phyloP scores from a whole-genome alignment of 2,329 filamentous ascomycete genomes.

The Aspergillus carbonarius region DNA sequence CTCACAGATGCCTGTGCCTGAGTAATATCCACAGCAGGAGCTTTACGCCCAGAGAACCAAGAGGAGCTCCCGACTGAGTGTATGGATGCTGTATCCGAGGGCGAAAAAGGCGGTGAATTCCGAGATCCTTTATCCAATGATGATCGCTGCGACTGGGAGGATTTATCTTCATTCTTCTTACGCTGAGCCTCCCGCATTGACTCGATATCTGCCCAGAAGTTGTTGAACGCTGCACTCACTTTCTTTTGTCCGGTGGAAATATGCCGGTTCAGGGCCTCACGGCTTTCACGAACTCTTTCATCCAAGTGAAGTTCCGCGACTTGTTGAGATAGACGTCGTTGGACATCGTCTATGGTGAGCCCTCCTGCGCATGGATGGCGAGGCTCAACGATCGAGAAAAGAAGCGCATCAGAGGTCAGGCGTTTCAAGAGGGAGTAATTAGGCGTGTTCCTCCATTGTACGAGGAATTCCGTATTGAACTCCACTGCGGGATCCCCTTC shows the following conservation, averaged over 20 bases:
- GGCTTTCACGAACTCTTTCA: conserved; percentile 78
- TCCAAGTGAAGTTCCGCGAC: conserved; percentile 92
- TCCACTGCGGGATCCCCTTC: conserved; percentile 84
- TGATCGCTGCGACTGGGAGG: conserved; percentile 28
- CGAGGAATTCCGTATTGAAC: conserved; percentile 80
- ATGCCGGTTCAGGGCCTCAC: conserved; percentile 83
- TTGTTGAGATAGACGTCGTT: conserved; percentile 83
- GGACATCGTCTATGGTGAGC: conserved; percentile 89
- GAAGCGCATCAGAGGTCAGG: conserved; percentile 71
- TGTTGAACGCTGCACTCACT: conserved; percentile 82
- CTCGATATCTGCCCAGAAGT: conserved; percentile 88
- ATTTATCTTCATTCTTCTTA: conserved; percentile 46
- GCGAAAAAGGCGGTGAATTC: conserved; percentile 26
- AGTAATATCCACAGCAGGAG: conserved; percentile 48
- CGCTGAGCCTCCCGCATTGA: conserved; percentile 71
- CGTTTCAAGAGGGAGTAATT: conserved; percentile 88
- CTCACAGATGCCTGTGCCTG: conserved; percentile 56
- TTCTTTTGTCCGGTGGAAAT: conserved; percentile 85
- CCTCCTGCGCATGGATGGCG: conserved; percentile 91
- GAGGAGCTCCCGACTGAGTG: conserved; percentile 19
- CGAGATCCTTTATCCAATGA: conserved; percentile 29
- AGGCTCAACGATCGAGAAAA: conserved; percentile 93
- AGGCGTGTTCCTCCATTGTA: conserved; percentile 83
- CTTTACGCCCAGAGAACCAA: conserved; percentile 34
- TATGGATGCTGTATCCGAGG: conserved; percentile 24